Conservation (phyloP, 805 yeast genomes). For the Saccharomycopsis sp. region DNA sequence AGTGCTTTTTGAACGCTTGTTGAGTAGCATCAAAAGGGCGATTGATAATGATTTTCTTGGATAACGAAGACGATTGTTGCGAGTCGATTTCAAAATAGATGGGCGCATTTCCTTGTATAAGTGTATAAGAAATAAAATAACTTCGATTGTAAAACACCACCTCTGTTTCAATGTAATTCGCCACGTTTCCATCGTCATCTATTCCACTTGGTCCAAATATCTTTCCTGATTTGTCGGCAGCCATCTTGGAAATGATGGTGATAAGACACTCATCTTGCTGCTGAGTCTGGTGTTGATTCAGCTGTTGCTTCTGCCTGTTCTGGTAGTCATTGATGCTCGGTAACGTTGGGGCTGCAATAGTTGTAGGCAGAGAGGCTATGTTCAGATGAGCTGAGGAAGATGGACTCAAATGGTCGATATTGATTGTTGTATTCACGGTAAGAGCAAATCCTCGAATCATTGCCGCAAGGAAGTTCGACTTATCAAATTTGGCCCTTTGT, state of each 20-base stretch:
- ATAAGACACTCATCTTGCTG: conserved; percentile 32
- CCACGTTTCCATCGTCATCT: conserved; percentile 87
- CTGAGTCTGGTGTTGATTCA: background rate
- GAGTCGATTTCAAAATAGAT: conserved; percentile 89
- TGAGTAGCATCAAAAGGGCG: conserved; percentile 80
- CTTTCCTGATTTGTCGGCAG: conserved; percentile 85
- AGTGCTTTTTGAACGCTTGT: conserved; percentile 78
- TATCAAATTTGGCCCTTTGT: conserved; percentile 55
- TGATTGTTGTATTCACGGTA: conserved; percentile 37
- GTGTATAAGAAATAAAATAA: conserved; percentile 66
- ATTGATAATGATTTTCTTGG: conserved; percentile 76
- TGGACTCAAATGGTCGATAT: conserved; percentile 9
- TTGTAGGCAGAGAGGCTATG: background rate
- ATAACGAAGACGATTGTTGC: conserved; percentile 40
- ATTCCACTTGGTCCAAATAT: conserved; percentile 81
- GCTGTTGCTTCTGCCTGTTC: conserved; percentile 22
- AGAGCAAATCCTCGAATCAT: conserved; percentile 90
- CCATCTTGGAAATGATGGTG: conserved; percentile 82
- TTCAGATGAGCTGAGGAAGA: background rate
- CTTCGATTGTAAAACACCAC: conserved; percentile 50
- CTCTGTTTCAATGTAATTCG: conserved; percentile 89
- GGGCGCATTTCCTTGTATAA: conserved; percentile 88
- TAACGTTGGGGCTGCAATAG: conserved; percentile 12
- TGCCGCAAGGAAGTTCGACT: conserved; percentile 67
- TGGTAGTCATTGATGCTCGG: conserved; percentile 19